Evolutionary conservation across 2,329 filamentous ascomycete species (phyloP), one percentile per base, ranked within the genome.

Genomic region (Madurella fahalii): DNA sequence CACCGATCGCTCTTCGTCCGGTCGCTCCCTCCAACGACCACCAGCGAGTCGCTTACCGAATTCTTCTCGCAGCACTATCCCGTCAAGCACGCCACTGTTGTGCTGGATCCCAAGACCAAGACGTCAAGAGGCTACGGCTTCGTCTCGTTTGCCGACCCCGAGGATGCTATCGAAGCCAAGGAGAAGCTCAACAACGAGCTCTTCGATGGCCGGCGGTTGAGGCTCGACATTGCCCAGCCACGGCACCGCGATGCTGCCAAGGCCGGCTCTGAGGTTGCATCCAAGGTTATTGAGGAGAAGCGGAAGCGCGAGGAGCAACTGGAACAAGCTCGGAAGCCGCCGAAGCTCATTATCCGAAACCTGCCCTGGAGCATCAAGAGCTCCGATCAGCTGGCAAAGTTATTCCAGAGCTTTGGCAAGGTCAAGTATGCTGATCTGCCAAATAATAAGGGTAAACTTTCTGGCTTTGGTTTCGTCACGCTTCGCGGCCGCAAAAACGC

Each of bases 61-160:
- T 87, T 92, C 71, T 99, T 99, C 74, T 97, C 94, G 7, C 84
- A 96, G 69, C 88, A 91, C 56, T 97, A 90, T 65, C 92, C 95
- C 8, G 83, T 99, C 68, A 97, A 96, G 72, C 93, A 97, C 72
- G 93, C 94, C 50, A 89, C 88, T n/a, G 91, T 95, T 4, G 91
- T 99, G 40, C 75, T 87, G 53, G 93, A 99, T 69, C 84, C 88
- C 15, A 79, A 85, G 61, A 95, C 92, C 2, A 96, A 96, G 67
- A 77, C 85, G 63, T 96, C 90, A 13, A 87, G 90, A 68, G 93
- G 94, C 16, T 99, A 91, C 71, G 94, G 94, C 50, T 99, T 99
- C 72, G 93, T 99, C 54, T 97, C 94, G 2, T 94, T 99, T 66
- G 90, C 92, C 64, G 94, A 99, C 68, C 82, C 88, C 31, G 92